Conservation (phyloP, 441 rosid genomes). For the Flueggea neowawraea region DNA sequence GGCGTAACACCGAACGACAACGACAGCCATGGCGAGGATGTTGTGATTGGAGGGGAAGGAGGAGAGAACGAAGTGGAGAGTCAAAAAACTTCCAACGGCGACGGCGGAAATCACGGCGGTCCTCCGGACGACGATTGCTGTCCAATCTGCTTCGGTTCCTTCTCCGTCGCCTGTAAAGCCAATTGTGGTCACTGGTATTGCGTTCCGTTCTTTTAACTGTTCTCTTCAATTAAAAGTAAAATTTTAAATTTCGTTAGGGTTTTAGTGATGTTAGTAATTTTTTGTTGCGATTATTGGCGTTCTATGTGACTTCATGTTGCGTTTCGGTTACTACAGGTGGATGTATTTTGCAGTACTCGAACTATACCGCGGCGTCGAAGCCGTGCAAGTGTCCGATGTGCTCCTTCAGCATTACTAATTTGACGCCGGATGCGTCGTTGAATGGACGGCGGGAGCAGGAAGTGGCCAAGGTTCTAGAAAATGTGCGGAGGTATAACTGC, state of each 20-base stretch:
- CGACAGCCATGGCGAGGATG: conserved; percentile 1
- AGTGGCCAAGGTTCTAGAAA: conserved; percentile 46
- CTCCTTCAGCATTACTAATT: conserved; percentile 42
- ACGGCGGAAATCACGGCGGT: conserved; percentile 12
- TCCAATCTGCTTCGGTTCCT: conserved; percentile 65
- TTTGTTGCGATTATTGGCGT: not conserved
- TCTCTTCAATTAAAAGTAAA: too few relatives aligned
- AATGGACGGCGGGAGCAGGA: conserved; percentile 39
- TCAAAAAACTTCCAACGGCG: conserved; percentile 7
- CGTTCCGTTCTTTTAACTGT: conserved; percentile 42
- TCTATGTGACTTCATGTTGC: conserved; percentile 40
- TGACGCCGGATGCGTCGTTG: conserved; percentile 55
- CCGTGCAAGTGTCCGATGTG: conserved; percentile 96
- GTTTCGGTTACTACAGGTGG: conserved; percentile 33
- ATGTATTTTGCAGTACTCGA: conserved; percentile 85
- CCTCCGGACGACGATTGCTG: conserved; percentile 66
- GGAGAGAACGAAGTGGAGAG: conserved; percentile 7
- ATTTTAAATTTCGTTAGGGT: not conserved
- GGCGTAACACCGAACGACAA: not conserved
- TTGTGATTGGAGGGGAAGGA: conserved; percentile 17
- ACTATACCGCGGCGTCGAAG: conserved; percentile 60
- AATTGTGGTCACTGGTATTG: conserved; percentile 96
- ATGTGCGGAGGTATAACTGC: conserved; percentile 60
- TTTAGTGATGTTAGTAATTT: not conserved
- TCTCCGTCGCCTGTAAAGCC: conserved; percentile 71